Base-by-base conservation (phyloP, 23 red algal genomes). In the Pyropia haitanensis region DNA sequence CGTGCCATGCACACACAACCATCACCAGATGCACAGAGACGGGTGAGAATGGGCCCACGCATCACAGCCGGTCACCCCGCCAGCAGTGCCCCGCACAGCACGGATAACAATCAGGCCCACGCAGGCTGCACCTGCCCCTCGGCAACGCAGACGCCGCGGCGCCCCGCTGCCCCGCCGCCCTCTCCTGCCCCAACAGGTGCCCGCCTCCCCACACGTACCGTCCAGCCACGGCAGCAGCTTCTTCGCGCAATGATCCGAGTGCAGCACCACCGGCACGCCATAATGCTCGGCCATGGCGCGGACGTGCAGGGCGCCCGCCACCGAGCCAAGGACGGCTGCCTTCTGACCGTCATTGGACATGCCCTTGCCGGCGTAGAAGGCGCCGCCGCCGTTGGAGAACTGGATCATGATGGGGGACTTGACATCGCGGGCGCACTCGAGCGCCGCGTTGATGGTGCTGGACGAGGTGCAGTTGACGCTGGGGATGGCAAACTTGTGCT, bases 171-270 rank as follows among this genome's bases (percentile, higher is more conserved):
- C 39, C 39, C 8, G 10, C 39, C 39, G 39, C 39, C 13, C 39
- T 3, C 39, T 12, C 4, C 39, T 46, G 39, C 39, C 39, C 39
- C 0, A 46, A 46, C 5, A 13, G 13, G 39, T 46, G 8, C 10
- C 39, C 39, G 4, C 10, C 7, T 12, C 5, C 2, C 39, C 39
- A 46, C 39, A 46, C 39, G 39, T 46, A 46, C 81, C 81, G 51
- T 87, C 81, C 32, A 87, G 74, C 81, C 81, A 87, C 12, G 81
- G 81, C 49, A 87, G 61, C 27, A 87, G 81, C 73, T 87, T 87
- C 61, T 87, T 87, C 49, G 81, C 81, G 33, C 81, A 87, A 33
- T 87, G 81, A 50, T 87, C 81, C 27, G 81, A 87, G 53, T 87
- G 81, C 39, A 87, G 60, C 49, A 87, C 54, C 52, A 87, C 81